Base-by-base conservation (phyloP, 306 rosid genomes). In the Prunus dulcis region DNA sequence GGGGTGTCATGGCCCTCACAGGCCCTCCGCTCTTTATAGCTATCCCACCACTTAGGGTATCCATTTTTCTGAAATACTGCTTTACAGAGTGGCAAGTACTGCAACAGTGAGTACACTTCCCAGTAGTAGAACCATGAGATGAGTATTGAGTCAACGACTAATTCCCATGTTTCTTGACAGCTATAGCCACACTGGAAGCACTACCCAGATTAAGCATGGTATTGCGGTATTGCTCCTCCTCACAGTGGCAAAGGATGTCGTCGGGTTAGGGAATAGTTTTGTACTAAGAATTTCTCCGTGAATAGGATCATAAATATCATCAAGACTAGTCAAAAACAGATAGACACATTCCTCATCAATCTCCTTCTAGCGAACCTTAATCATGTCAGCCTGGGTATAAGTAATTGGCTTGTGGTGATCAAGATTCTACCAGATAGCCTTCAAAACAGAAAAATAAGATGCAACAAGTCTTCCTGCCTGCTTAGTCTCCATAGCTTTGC, bases 71-170 rank as follows among this genome's bases (percentile, higher is more conserved):
- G 15, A 13, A 11, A 47, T 12, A 47, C 12, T 11, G 12, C 14
- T 47, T 3, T 15, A 47, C 14, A 47, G 1, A 13, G 12, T 60
- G 32, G 22, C 22, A 2, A 6, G 64, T 22, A 25, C 32, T 60
- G 12, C 64, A 15, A 60, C 1, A 60, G 9, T 60, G 32, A 8
- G 32, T 60, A 25, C 32, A 60, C 9, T 1, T 9, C 5, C 64
- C 32, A 22, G 0, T 4, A 7, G 8, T 2, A 9, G 62, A 4
- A 3, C 0, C 22, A 2, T 1, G 27, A 60, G 32, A 60, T 0
- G 32, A 10, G 1, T 9, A 1, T 15, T 9, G 19, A 3, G 20
- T 13, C 4, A 17, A 17, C 1, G 0, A 17, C 15, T 0, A 0
- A 6, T 5, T 23, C 5, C 17, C 15, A 60, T 7, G 5, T n/a